Evolutionary conservation across 345 rosid species (phyloP).

Genomic region (Trapa bicornis): DNA sequence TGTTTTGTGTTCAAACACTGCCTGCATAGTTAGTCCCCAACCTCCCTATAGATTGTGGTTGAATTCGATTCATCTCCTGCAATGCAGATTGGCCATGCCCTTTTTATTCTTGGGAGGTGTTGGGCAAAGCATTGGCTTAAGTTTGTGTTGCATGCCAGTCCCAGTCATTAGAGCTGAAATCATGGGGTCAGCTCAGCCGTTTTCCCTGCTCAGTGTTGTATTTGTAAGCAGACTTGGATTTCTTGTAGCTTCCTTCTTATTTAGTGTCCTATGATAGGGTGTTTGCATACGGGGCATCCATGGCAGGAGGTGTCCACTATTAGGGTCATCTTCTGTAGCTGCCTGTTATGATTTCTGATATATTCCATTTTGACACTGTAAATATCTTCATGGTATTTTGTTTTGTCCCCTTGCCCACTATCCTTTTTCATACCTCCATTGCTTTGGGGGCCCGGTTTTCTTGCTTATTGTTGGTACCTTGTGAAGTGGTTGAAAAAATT

Average conservation of each 20-base stretch:
- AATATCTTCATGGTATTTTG: background rate
- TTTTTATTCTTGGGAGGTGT: background rate
- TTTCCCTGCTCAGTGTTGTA: background rate
- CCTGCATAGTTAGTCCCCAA: too few relatives aligned
- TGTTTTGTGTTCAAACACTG: too few relatives aligned
- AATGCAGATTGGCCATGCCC: background rate
- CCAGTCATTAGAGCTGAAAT: background rate
- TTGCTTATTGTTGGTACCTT: background rate
- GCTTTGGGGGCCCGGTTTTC: background rate
- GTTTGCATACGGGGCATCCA: constrained; percentile 8
- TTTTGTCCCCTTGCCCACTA: constrained; percentile 3
- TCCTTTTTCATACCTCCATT: background rate
- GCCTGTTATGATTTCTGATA: constrained; percentile 10
- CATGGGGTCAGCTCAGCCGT: background rate
- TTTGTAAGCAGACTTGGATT: background rate
- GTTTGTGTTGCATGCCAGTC: background rate
- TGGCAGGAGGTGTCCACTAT: constrained; percentile 22
- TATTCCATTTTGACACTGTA: constrained; percentile 8
- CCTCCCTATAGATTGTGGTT: too few relatives aligned
- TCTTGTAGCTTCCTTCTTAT: background rate
- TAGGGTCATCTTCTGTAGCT: constrained; percentile 19
- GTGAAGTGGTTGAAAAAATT: constrained; percentile 4
- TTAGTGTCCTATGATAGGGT: background rate
- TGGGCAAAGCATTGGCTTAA: background rate
- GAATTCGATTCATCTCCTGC: background rate